Evolutionary conservation across 163 green algal genomes (phyloP), one percentile per base, ranked within the genome.

Genomic region (Scenedesmus sp.): DNA sequence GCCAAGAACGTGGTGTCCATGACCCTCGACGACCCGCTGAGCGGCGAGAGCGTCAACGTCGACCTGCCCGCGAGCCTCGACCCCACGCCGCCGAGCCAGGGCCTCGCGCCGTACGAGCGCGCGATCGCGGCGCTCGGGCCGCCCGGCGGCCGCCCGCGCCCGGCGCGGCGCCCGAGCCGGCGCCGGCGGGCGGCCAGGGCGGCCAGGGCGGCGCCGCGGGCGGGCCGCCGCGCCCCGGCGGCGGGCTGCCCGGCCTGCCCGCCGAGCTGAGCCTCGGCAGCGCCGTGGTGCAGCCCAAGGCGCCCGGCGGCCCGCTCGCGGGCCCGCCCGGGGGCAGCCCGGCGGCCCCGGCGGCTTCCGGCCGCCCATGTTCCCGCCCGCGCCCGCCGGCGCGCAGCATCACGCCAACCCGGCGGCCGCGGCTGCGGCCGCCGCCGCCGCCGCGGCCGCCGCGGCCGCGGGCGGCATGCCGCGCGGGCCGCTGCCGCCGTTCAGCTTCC

Each of bases 31-130:
- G 83, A 87, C 14, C 83, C 83, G 1, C 45, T 84, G 9, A 74
- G 70, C 28, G n/a, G n/a, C n/a, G 39, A 77, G 36, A 45, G 56
- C 17, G 67, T 88, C 56, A 78, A 88, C 63, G 67, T 88, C 56
- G 75, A 88, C 63, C 75, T 88, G 29, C 83, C 83, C 2, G 83
- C 77, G 29, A 82, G 70, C 33, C 47, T 88, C n/a, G 83, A 88
- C 76, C 83, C 83, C 45, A 80, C 80, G 2, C 83, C 83, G 15
- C 66, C 78, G 28, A 14, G 60, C 7, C 28, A 28, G 22, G 70
- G 57, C 36, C 45, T 81, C 50, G 74, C 45, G 24, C 42, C 42
- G 18, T 88, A 86, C 34, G 78, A 86, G 74, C 82, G 77, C n/a
- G 80, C 75, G 17, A 77, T 87, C 4, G 60, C 57, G 26, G 58